Conservation (phyloP, 2,329 filamentous ascomycete species). For the Sporothrix pseudoabietina region DNA sequence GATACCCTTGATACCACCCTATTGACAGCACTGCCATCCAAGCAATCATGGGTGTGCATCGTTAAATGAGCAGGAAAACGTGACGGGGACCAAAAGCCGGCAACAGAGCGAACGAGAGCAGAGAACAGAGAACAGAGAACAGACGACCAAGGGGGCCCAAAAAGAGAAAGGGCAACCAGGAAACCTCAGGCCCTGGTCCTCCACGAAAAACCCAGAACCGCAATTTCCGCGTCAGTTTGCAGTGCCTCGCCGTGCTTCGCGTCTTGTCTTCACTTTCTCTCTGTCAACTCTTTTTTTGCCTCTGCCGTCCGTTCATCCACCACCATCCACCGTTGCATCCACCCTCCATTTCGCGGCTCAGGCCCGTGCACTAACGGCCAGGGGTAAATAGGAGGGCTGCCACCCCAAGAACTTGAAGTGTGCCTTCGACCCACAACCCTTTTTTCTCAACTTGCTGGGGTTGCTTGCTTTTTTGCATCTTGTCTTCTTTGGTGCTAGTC, state of each 20-base stretch:
- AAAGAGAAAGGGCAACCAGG: background rate
- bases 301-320: background rate
- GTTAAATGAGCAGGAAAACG: conserved; percentile 19
- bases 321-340: conserved; percentile 10
- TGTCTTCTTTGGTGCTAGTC: background rate
- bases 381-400: conserved; percentile 25
- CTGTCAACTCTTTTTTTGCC: background rate
- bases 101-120: background rate
- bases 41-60: background rate
- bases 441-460: background rate
- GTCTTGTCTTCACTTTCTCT: background rate
- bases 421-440: background rate
- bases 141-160: background rate
- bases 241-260: background rate
- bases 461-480: background rate
- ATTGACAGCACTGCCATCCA: background rate
- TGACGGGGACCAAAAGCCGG: background rate
- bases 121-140: background rate
- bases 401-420: background rate
- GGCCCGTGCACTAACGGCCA: conserved; percentile 23
- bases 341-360: conserved; percentile 16
- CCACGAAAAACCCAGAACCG: conserved; percentile 1
- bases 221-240: conserved; percentile 25
- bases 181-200: background rate
- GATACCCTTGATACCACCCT: background rate